phyloP scores from a whole-genome alignment of 352 stramenopile genomes.

The Pythium rhizo-oryzae region DNA sequence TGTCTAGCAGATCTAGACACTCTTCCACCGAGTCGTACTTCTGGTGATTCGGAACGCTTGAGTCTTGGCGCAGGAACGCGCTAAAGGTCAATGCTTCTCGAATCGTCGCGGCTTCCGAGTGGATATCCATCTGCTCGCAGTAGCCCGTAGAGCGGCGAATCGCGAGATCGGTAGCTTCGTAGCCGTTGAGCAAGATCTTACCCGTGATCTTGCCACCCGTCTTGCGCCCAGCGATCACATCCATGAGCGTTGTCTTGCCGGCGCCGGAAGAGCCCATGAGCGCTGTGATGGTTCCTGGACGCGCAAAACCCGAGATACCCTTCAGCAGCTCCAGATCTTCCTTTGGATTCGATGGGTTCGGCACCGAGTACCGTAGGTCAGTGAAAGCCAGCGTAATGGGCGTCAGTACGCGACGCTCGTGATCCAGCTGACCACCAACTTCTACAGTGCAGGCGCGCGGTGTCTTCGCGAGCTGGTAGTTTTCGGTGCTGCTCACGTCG shows the following conservation, averaged over 20 bases:
- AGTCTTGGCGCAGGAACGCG: constrained; percentile 78
- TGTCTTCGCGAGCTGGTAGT: constrained; percentile 2
- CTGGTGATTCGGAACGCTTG: constrained; percentile 26
- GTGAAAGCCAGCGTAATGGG: constrained; percentile 51
- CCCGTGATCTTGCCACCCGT: constrained; percentile 86
- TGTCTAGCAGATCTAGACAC: constrained; percentile 40
- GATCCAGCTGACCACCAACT: not conserved
- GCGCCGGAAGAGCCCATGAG: constrained; percentile 78
- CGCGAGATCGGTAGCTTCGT: constrained; percentile 61
- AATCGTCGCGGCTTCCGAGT: constrained; percentile 90
- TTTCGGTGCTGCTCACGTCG: not conserved
- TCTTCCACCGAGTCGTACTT: constrained; percentile 48
- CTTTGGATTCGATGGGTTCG: constrained; percentile 29
- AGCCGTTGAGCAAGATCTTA: constrained; percentile 89
- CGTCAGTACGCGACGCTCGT: not conserved
- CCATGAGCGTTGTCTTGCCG: constrained; percentile 95
- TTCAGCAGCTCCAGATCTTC: constrained; percentile 58
- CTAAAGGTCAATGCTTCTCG: constrained; percentile 93
- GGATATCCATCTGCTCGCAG: constrained; percentile 85
- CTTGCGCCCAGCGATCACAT: constrained; percentile 95
- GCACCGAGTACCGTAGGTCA: constrained; percentile 51
- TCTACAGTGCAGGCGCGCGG: not conserved
- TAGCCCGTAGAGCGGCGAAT: constrained; percentile 50
- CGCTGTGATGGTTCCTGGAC: constrained; percentile 61
- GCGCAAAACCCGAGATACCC: constrained; percentile 50